A percentile compares a stretch with the other conserved stretches of the same genome.
These are phyloP conservation scores for Conticribra guillardii DNA, from an alignment of 108 stramenopile species.

Conservation along the genomic window DNA sequence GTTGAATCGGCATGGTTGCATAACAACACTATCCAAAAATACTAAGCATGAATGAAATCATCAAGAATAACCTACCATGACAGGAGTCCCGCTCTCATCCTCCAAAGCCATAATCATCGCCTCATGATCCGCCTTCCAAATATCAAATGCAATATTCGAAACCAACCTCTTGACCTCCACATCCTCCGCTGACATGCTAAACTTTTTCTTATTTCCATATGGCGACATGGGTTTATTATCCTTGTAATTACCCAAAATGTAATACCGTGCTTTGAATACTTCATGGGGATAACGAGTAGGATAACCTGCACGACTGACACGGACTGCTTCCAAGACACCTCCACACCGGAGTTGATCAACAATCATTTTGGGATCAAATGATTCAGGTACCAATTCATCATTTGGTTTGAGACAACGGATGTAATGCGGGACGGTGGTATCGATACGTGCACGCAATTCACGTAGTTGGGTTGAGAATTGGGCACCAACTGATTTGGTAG, in stretches of 20 bases:
- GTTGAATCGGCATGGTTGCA: no score
- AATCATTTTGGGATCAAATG: constrained; percentile 87
- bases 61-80: constrained; percentile 17
- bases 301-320: constrained; percentile 95
- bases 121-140: constrained; percentile 84
- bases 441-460: constrained; percentile 82
- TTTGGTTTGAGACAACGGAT: constrained; percentile 95
- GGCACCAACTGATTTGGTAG: constrained; percentile 79
- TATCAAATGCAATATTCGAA: constrained; percentile 80
- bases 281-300: constrained; percentile 92
- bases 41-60: no score
- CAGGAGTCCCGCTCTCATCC: constrained; percentile 36
- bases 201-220: constrained; percentile 44
- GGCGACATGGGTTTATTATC: constrained; percentile 59
- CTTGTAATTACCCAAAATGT: constrained; percentile 70
- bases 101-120: constrained; percentile 50
- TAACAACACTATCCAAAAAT: no score
- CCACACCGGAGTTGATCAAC: constrained; percentile 93
- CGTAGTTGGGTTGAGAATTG: constrained; percentile 88
- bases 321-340: constrained; percentile 96
- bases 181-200: constrained; percentile 36
- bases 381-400: constrained; percentile 79
- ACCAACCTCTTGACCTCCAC: constrained; percentile 69
- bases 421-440: constrained; percentile 85
- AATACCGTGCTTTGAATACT: constrained; percentile 76